Conservation (phyloP, 495 filamentous ascomycete genomes). For the Immersiella caudata region DNA sequence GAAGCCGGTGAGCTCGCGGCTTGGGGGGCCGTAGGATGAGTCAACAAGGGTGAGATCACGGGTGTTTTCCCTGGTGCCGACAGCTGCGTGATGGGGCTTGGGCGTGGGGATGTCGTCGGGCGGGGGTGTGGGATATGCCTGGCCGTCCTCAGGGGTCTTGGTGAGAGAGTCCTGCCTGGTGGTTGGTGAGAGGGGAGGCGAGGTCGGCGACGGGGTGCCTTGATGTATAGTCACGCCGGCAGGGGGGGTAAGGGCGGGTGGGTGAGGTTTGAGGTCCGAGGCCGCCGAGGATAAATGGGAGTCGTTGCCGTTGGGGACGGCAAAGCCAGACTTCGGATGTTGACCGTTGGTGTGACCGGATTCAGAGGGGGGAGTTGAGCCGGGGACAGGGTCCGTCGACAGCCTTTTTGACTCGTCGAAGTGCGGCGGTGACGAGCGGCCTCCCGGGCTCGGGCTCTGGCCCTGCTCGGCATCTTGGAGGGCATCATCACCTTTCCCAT, state of each 20-base stretch:
- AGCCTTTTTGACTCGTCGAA: constrained; percentile 30
- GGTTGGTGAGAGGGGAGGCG: constrained; percentile 30
- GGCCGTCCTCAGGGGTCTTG: constrained; percentile 19
- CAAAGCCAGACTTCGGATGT: constrained; percentile 13
- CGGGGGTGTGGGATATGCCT: constrained; percentile 15
- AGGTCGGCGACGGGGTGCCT: constrained; percentile 35
- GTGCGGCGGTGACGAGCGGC: constrained; percentile 32
- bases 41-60: constrained; percentile 35
- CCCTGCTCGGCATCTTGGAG: constrained; percentile 37
- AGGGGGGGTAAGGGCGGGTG: constrained; percentile 21
- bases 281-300: constrained; percentile 21
- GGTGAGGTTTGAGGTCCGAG: constrained; percentile 23
- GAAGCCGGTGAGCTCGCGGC: constrained; percentile 31
- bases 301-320: constrained; percentile 23
- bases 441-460: constrained; percentile 39
- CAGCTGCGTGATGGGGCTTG: constrained; percentile 21
- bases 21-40: constrained; percentile 36
- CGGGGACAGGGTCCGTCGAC: constrained; percentile 24
- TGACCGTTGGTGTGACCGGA: constrained; percentile 18
- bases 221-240: constrained; percentile 28
- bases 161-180: constrained; percentile 18
- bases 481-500: constrained; percentile 25
- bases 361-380: constrained; percentile 13
- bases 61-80: constrained; percentile 31
- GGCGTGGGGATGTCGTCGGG: constrained; percentile 20